Evolutionary conservation across 2,329 filamentous ascomycete species (phyloP).

Genomic region (Xylariaceae sp.): DNA sequence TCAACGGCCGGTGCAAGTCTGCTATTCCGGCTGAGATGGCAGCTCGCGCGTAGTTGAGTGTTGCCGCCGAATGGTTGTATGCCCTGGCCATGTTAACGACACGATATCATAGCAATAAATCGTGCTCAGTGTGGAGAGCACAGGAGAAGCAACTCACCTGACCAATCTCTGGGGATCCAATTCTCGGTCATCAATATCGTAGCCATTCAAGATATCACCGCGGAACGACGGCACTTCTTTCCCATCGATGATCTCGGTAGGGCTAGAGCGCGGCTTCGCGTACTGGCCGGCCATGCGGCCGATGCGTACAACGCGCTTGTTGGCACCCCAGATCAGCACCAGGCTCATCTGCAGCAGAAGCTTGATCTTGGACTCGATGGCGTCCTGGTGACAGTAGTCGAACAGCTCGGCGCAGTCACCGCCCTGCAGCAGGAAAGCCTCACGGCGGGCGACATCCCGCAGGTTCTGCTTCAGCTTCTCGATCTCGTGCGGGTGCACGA

Average conservation of each 20-base stretch:
- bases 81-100: conserved; percentile 46
- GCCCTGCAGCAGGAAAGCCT: conserved; percentile 90
- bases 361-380: conserved; percentile 96
- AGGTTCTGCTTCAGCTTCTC: conserved; percentile 70
- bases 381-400: conserved; percentile 83
- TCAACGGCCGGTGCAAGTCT: conserved; percentile 85
- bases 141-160: conserved; percentile 39
- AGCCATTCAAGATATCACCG: conserved; percentile 94
- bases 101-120: neutral
- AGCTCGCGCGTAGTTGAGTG: conserved; percentile 85
- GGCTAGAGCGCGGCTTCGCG: conserved; percentile 87
- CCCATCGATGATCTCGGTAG: conserved; percentile 75
- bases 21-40: conserved; percentile 83
- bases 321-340: conserved; percentile 82
- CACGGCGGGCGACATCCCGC: conserved; percentile 79
- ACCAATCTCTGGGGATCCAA: conserved; percentile 82
- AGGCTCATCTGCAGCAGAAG: conserved; percentile 94
- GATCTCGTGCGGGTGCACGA: conserved; percentile 78
- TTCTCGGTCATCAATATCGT: conserved; percentile 64
- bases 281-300: conserved; percentile 97
- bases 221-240: conserved; percentile 82
- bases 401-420: conserved; percentile 97
- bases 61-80: conserved; percentile 93
- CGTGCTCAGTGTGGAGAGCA: neutral
- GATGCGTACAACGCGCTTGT: conserved; percentile 82